Evolutionary conservation across 2,329 filamentous ascomycete species (phyloP), one percentile per base, ranked within the genome.

Genomic region (Coniochaeta hoffmannii): DNA sequence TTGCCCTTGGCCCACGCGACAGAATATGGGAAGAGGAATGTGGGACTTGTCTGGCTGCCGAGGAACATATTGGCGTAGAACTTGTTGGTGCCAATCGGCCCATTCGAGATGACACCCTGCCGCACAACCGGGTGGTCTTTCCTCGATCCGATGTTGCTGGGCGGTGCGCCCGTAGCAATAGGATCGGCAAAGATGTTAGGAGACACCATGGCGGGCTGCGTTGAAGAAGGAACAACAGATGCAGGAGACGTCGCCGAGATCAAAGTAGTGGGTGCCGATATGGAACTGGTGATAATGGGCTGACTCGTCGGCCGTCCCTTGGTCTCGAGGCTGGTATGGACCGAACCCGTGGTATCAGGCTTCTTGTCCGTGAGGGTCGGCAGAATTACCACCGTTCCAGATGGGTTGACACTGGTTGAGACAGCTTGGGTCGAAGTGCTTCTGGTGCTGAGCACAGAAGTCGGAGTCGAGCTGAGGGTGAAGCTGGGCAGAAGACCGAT

Each of bases 61-160:
- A 97, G 76, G 68, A 90, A 90, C 59, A 94, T 83, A 64, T 94
- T 94, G 62, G 86, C 79, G 63, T 89, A 90, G 68, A 91, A 92
- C 65, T 89, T 92, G 75, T 92, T 93, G 24, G 89, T 93, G 52
- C 82, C 76, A 49, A 89, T 72, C 3, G 86, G 82, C 0, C 68
- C 66, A 1, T 69, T 62, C 15, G 73, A 68, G 31, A 63, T 66
- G 36, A 87, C 73, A 6, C 81, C 81, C 22, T 74, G 66, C 14
- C 80, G 76, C 38, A 78, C 70, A 26, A 81, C 81, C 0, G 85
- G 85, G 60, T 88, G 85, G 60, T 86, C 81, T 19, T 72, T 62
- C 28, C 74, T 74, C 38, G 71, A 68, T 9, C 64, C 54, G 51
- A 87, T 78, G 30, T 71, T 68, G 0, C 73, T 63, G 1, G 78